Conservation (phyloP, 1,284 basidiomycete species). For the Ganoderma boninense region DNA sequence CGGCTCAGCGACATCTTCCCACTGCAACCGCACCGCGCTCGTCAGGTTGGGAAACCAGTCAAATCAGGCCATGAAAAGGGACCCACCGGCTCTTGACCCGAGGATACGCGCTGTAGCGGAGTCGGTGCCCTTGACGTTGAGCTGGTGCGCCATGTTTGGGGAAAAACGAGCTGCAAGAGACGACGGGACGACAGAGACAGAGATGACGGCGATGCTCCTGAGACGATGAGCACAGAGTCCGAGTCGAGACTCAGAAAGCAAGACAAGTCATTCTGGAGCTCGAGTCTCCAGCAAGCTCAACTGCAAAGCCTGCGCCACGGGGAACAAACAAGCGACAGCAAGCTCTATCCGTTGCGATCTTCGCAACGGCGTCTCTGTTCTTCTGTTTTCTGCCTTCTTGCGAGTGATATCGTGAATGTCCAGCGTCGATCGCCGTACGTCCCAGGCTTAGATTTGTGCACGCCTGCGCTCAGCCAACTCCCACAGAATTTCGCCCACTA, state of each 20-base stretch:
- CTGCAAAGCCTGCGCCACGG: not conserved
- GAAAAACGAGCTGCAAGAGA: not conserved
- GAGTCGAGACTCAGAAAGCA: not conserved
- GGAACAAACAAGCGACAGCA: not conserved
- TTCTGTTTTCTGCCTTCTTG: too few relatives aligned
- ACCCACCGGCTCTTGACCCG: slow-evolving; percentile 87
- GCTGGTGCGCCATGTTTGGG: slow-evolving; percentile 65
- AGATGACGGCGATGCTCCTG: not conserved
- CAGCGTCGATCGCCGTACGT: too few relatives aligned
- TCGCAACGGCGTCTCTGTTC: too few relatives aligned
- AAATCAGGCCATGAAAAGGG: slow-evolving; percentile 24
- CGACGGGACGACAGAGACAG: slow-evolving; percentile 10
- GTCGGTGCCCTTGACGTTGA: slow-evolving; percentile 77
- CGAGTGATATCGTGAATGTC: too few relatives aligned
- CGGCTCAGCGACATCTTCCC: slow-evolving; percentile 90
- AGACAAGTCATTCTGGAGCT: not conserved
- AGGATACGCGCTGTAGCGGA: slow-evolving; percentile 92
- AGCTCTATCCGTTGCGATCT: too few relatives aligned
- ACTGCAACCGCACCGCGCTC: not conserved
- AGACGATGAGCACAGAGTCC: slow-evolving; percentile 7
- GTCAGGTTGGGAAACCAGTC: not conserved
- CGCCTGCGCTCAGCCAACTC: too few relatives aligned
- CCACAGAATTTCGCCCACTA: too few relatives aligned
- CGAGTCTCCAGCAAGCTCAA: not conserved
- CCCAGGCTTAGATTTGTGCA: too few relatives aligned